phyloP scores from a whole-genome alignment of 169 alveolate species.

The Babesia divergens region DNA sequence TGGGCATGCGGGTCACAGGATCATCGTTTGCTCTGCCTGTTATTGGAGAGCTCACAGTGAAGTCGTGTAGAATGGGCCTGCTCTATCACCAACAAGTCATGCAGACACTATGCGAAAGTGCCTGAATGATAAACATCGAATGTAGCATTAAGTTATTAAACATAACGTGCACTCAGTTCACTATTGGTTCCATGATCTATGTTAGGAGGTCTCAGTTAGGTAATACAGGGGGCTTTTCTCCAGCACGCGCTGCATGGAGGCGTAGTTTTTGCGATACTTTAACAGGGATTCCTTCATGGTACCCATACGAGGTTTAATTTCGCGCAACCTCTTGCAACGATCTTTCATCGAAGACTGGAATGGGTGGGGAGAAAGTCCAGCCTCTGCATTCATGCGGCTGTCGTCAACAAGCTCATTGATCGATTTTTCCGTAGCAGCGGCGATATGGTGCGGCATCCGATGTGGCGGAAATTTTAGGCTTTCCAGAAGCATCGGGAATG shows the following conservation, averaged over 20 bases:
- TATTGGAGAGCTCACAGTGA: constrained; percentile 1
- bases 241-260: background rate
- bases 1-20: constrained; percentile 34
- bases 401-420: background rate
- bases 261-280: constrained; percentile 4
- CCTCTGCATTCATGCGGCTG: background rate
- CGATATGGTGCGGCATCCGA: constrained; percentile 31
- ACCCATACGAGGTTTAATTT: constrained; percentile 28
- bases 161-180: background rate
- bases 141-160: background rate
- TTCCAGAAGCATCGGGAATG: background rate
- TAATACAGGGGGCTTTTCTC: constrained; percentile 12
- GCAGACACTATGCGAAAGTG: background rate
- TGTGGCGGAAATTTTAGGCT: background rate
- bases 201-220: background rate
- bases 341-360: background rate
- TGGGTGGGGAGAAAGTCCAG: background rate
- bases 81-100: constrained; percentile 6
- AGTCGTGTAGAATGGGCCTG: constrained; percentile 7
- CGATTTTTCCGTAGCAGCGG: background rate
- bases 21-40: constrained; percentile 22
- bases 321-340: constrained; percentile 2
- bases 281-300: constrained; percentile 23
- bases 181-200: background rate
- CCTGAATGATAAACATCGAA: background rate